Evolutionary conservation across 371 early-diverging fungal species (phyloP).

Genomic region (Actinomucor elegans): DNA sequence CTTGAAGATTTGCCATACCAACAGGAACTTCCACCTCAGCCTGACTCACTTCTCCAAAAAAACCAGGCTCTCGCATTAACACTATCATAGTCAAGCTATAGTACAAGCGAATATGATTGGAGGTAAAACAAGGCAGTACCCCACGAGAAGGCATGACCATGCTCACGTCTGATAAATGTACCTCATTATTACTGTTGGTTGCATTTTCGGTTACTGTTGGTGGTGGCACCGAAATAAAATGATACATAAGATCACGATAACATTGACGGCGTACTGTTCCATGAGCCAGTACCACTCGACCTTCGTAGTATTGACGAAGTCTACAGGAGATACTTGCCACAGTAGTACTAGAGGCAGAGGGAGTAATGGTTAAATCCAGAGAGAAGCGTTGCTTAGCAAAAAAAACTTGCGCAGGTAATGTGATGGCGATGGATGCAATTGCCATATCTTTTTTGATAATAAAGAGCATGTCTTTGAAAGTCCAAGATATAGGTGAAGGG

Average conservation of each 20-base stretch:
- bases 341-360: constrained; percentile 2
- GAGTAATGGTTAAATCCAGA: constrained; percentile 1
- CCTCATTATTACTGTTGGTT: background rate
- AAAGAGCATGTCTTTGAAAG: constrained; percentile 19
- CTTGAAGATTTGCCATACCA: constrained; percentile 14
- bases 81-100: constrained; percentile 14
- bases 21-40: constrained; percentile 8
- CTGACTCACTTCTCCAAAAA: background rate
- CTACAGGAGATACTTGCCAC: constrained; percentile 1
- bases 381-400: constrained; percentile 15
- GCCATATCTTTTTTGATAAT: constrained; percentile 12
- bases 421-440: constrained; percentile 21
- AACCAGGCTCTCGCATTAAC: constrained; percentile 2
- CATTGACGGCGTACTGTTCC: constrained; percentile 11
- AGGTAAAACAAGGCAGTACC: constrained; percentile 16
- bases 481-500: constrained; percentile 19
- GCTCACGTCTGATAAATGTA: background rate
- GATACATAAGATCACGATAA: constrained; percentile 4
- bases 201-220: background rate
- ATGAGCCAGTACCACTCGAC: constrained; percentile 2
- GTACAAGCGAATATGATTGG: constrained; percentile 18
- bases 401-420: constrained; percentile 24
- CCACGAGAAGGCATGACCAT: constrained; percentile 15
- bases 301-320: constrained; percentile 16
- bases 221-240: background rate